Evolutionary conservation across 495 filamentous ascomycete species (phyloP), one percentile per base, ranked within the genome.

Genomic region (Penicillium silybi): DNA sequence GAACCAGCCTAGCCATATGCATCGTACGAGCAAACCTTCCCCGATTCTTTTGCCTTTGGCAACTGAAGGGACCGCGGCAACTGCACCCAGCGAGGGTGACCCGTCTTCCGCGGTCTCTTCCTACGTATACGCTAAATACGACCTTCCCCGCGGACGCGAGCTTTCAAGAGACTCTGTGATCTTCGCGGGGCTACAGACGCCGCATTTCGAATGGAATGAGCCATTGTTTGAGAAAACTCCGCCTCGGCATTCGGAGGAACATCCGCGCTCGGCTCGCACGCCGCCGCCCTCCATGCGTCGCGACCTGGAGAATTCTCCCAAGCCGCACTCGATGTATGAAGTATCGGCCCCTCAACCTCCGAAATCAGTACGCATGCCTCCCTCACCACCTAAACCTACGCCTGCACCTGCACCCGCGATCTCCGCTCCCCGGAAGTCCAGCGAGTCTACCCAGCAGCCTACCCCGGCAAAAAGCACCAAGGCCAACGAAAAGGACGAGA

Each of bases 41-140:
- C 73, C 73, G 6, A 74, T 76, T 41, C 46, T 71, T 8, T 57
- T 76, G 2, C 70, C 68, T 10, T 42, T 65, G 13, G 48, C 49
- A 5, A 64, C 61, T 4, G 66, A 70, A 45, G 52, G 48, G 26
- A 50, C 45, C 15, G 45, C 58, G 20, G 19, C 52, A 5, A 41
- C 27, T 2, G 32, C 20, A 17, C 55, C 56, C 10, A 20, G 20
- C 7, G 70, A 70, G n/a, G 62, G 50, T 6, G 72, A 75, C 2
- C 73, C 65, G 8, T 70, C 68, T 9, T 71, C 68, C 3, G 74
- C 82, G 2, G 81, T 85, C 7, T 80, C 87, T 9, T 87, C 89
- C 0, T 92, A 95, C 63, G 85, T 83, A 19, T 92, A 96, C 61
- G 84, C 89, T 18, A 92, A 86, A 53, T 96, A 87, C 62, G 73